Evolutionary conservation across 116 monocot genomes (phyloP), one percentile per base, ranked within the genome.

Genomic region (Phalaenopsis hybrid): DNA sequence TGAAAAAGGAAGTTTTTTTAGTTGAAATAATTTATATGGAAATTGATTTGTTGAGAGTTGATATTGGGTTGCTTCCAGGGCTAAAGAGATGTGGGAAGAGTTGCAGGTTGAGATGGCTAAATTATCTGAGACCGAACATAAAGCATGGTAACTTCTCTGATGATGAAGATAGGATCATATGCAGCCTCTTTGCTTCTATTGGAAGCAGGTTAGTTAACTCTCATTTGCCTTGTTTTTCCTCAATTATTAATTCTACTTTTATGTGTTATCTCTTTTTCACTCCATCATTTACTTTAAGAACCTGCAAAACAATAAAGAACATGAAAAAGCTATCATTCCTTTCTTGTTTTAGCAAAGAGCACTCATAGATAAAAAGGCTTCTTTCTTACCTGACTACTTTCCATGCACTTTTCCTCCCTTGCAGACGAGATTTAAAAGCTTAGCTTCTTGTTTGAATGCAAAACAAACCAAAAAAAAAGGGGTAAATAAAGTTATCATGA

Each of bases 71-170:
- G 81, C 61, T 50, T 81, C 0, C 59, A 82, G 82, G 82, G 28
- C 59, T 82, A 23, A 82, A 23, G 82, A 76, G 82, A 48, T 82
- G 82, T 76, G 76, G 82, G 61, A 82, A 82, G 76, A 82, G 82
- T 45, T 82, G 82, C 63, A 75, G 76, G 44, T 46, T 82, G 59
- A 82, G 82, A 76, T 82, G 82, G 82, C 76, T 82, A n/a, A 82
- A 82, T 50, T 82, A 82, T 48, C 76, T 82, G 44, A 75, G 82
- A 44, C 82, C 82, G 16, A 82, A 82, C 48, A 61, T 82, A 76
- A 82, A 76, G 82, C 82, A 82, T 63, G 75, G 82, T 9, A 76
- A 45, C 59, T 82, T 82, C 45, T 61, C 82, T 76, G 82, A 76
- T 45, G 82, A 82, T 15, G 82, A 82, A 55, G 82, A 82, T 45